Base-by-base conservation (phyloP, 495 filamentous ascomycete genomes). In the Hyaloscypha finlandica region DNA sequence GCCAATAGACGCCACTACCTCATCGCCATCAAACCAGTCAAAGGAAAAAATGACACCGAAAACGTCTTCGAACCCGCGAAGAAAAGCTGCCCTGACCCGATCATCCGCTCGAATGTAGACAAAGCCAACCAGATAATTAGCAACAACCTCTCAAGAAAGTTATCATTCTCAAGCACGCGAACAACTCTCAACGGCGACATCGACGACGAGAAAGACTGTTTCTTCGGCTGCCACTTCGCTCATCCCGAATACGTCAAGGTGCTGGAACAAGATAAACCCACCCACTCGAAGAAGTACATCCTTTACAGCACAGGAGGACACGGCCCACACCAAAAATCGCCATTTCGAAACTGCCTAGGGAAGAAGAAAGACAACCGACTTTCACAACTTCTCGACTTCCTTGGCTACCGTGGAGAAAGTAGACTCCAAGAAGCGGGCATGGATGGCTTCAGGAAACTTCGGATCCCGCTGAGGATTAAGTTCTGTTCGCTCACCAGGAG, bases 401-500 rank as follows among this genome's bases (percentile, higher is more conserved):
- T 48, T 12, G 42, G 42, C 42, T 48, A 48, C 42, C 42, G 16
- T 4, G 42, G 42, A 48, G 16, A 48, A 19, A 11, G 4, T 1
- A 48, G 16, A 1, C 9, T 48, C 16, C 42, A 48, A 48, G 42
- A 19, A 19, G 11, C 16, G 4, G 42, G 14, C 42, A 48, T 48
- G 4, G 14, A 48, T 12, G 42, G 42, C 9, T 48, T 48, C 16
- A 48, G 16, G 35, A 48, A 14, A 12, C 35, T 30, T 51, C 2
- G 16, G 6, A 35, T 8, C 3, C 55, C 64, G 1, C 25, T 66
- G 6, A 35, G n/a, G 2, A 37, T 66, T 52, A n/a, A 59, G 31
- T 59, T 58, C 64, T 53, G 58, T 45, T 25, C 25, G 12, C 53
- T 66, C 9, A 14, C 52, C 1, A n/a, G 60, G 11, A 20, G 64